Evolutionary conservation across 495 filamentous ascomycete species (phyloP), one percentile per base, ranked within the genome.

Genomic region (Bryoglossum gracile): DNA sequence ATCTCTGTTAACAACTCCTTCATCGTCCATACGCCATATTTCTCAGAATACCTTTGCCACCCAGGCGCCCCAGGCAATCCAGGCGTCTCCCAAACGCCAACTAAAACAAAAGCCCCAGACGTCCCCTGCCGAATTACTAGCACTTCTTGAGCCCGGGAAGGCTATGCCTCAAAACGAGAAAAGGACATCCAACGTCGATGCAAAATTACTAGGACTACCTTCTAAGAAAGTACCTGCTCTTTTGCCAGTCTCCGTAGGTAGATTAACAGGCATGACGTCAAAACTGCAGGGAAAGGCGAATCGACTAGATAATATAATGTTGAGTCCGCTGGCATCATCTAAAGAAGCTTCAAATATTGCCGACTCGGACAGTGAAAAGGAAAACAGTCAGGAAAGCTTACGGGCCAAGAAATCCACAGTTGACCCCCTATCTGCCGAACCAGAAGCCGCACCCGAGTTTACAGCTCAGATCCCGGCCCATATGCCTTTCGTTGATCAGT

Each of bases 371-470:
- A 45, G 35, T 32, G 47, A 54, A 48, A 57, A 53, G 28, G 50
- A 48, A 42, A 61, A 52, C 32, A 51, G 43, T 19, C 54, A 59
- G 34, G 48, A 52, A 16, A 51, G 36, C 24, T 18, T 40, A 14
- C 38, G 32, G 23, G 8, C 10, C 9, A 36, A 23, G n/a, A 38
- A 41, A 35, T 32, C 34, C 10, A 23, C 44, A 25, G 21, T 26
- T 3, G 39, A n/a, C n/a, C n/a, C n/a, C n/a, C n/a, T 17, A 30
- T 13, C 13, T 30, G 6, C 26, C 37, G 13, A 33, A 14, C 28
- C 19, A 10, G 25, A 41, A 24, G 11, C 4, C 18, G 6, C 22
- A 8, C 19, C 38, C 4, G 25, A n/a, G n/a, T n/a, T n/a, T n/a
- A n/a, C n/a, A n/a, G n/a, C n/a, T 25, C 19, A 6, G 1, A 41